A percentile compares a stretch with the other conserved stretches of the same genome.
Evolutionary conservation across 495 filamentous ascomycete genomes (phyloP).

Genomic region (Penicillium silybi): DNA sequence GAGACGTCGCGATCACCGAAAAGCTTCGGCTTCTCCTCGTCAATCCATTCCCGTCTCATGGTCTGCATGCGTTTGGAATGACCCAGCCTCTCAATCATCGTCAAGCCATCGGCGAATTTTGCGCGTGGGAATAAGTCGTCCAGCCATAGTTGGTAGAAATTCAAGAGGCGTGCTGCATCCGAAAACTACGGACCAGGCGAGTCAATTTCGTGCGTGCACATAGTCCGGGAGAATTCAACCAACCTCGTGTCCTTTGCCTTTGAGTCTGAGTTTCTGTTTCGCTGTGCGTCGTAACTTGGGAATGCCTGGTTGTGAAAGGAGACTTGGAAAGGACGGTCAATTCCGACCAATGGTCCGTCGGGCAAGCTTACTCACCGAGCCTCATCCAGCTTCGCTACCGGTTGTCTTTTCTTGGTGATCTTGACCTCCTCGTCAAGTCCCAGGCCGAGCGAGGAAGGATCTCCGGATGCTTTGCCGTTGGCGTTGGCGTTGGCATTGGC

Average conservation of each 20-base stretch:
- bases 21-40: slow-evolving; percentile 53
- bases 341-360: neutral
- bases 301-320: slow-evolving; percentile 77
- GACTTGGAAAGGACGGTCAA: slow-evolving; percentile 35
- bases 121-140: slow-evolving; percentile 94
- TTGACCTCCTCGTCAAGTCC: slow-evolving; percentile 87
- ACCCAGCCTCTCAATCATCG: slow-evolving; percentile 91
- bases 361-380: slow-evolving; percentile 46
- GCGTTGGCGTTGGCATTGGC: slow-evolving; percentile 19
- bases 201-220: neutral
- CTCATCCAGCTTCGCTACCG: slow-evolving; percentile 84
- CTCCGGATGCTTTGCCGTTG: slow-evolving; percentile 29
- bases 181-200: slow-evolving; percentile 57
- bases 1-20: slow-evolving; percentile 2
- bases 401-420: slow-evolving; percentile 67
- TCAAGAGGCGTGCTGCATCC: slow-evolving; percentile 76
- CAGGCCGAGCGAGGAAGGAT: slow-evolving; percentile 37
- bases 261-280: slow-evolving; percentile 69
- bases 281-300: slow-evolving; percentile 72
- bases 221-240: neutral
- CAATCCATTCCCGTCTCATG: slow-evolving; percentile 81
- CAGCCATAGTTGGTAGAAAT: slow-evolving; percentile 94
- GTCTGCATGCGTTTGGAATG: slow-evolving; percentile 72
- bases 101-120: slow-evolving; percentile 83
- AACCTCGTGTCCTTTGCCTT: slow-evolving; percentile 94